Percentiles rank a stretch among this genome's conserved stretches.
Conservation (phyloP, 805 yeast genomes). For the Spathaspora girioi region DNA sequence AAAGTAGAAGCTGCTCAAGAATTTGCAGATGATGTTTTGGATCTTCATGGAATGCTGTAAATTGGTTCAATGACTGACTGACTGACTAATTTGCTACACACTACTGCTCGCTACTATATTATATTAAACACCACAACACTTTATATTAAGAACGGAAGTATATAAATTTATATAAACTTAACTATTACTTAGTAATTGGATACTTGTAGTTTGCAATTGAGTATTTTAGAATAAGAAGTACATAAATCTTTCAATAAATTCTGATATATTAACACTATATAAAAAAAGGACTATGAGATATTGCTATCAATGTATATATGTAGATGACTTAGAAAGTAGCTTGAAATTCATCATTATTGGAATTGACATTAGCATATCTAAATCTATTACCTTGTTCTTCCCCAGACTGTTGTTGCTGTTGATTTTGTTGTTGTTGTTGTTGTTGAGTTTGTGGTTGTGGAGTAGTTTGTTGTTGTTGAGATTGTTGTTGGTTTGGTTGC, state of each 20-base stretch:
- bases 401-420: conserved; percentile 9
- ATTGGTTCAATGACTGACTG: too few species aligned
- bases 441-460: conserved; percentile 17
- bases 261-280: neutral
- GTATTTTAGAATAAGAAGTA: too few species aligned
- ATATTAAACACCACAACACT: too few species aligned
- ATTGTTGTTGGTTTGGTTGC: conserved; percentile 35
- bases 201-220: neutral
- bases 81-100: neutral
- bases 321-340: conserved; percentile 17
- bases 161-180: too few species aligned
- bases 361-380: conserved; percentile 42
- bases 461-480: conserved; percentile 31
- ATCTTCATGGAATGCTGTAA: neutral
- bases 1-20: neutral
- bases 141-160: neutral
- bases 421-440: conserved; percentile 7
- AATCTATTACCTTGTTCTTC: conserved; percentile 37
- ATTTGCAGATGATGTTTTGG: neutral
- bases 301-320: neutral
- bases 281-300: neutral
- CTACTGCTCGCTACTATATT: too few species aligned
- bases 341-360: conserved; percentile 44
- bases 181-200: neutral
- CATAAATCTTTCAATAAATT: too few species aligned